Evolutionary conservation across 1,284 basidiomycete species (phyloP).

Genomic region (Tilletia indica): DNA sequence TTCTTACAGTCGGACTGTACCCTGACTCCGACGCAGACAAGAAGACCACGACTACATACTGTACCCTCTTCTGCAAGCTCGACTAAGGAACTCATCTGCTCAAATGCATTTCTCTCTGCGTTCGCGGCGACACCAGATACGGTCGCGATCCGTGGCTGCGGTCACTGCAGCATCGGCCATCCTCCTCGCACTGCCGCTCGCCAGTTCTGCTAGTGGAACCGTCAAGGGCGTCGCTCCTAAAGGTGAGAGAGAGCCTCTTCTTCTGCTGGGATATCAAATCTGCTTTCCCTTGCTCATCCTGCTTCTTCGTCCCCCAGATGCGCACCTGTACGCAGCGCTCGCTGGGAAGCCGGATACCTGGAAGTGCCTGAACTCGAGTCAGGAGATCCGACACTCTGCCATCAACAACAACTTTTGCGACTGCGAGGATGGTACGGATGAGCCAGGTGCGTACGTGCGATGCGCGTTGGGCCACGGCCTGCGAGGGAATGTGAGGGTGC

Average conservation of each 20-base stretch:
- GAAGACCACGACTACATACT: no score
- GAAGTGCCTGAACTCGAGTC: slow-evolving; percentile 41
- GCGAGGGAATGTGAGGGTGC: no score
- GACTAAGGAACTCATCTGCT: no score
- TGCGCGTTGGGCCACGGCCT: neutral
- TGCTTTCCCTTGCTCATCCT: neutral
- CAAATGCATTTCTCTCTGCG: slow-evolving; percentile 2
- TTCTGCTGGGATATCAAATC: neutral
- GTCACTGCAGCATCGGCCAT: neutral
- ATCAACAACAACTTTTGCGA: slow-evolving; percentile 96
- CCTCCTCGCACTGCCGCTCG: slow-evolving; percentile 1
- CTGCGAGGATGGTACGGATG: slow-evolving; percentile 87
- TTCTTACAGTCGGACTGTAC: no score
- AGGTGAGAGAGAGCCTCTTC: neutral
- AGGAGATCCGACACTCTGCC: slow-evolving; percentile 64
- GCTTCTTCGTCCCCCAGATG: slow-evolving; percentile 17
- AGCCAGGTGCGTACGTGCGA: slow-evolving; percentile 65
- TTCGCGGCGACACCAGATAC: neutral
- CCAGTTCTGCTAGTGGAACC: neutral
- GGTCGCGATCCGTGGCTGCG: neutral
- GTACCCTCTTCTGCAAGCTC: no score
- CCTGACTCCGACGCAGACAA: no score
- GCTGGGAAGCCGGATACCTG: slow-evolving; percentile 27
- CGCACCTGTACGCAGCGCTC: slow-evolving; percentile 19
- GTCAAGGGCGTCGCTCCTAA: slow-evolving; percentile 15